Conservation (phyloP, 768 basidiomycete genomes). For the Tylopilus sp. region DNA sequence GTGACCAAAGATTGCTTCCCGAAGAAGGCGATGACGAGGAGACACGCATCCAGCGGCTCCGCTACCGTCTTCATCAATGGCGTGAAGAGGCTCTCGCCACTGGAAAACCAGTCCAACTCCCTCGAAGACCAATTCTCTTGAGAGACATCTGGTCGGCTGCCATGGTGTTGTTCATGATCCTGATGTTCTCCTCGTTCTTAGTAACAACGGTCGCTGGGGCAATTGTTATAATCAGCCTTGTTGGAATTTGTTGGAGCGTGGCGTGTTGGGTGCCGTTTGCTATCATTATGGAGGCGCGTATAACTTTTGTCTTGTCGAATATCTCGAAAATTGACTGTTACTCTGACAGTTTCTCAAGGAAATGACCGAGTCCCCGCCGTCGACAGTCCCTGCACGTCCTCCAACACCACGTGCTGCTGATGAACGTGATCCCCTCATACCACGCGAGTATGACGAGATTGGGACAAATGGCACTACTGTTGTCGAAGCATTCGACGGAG, state of each 20-base stretch:
- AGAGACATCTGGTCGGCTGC: constrained; percentile 94
- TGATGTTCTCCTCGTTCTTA: constrained; percentile 86
- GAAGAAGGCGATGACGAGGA: constrained; percentile 68
- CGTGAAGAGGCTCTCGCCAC: constrained; percentile 76
- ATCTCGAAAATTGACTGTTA: constrained; percentile 1
- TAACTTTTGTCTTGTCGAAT: constrained; percentile 38
- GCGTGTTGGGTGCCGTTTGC: constrained; percentile 98
- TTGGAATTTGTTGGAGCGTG: constrained; percentile 95
- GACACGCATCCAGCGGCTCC: constrained; percentile 66
- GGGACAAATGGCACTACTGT: constrained; percentile 40
- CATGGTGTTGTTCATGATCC: constrained; percentile 69
- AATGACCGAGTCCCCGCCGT: constrained; percentile 39
- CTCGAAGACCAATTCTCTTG: constrained; percentile 86
- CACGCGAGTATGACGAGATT: constrained; percentile 43
- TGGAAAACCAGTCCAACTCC: constrained; percentile 73
- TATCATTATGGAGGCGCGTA: constrained; percentile 89
- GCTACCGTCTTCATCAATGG: constrained; percentile 74
- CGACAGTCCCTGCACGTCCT: constrained; percentile 11
- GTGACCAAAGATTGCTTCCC: constrained; percentile 77
- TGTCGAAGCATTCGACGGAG: constrained; percentile 19
- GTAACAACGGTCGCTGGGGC: constrained; percentile 75
- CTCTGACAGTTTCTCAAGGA: constrained; percentile 66
- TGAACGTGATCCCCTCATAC: constrained; percentile 53
- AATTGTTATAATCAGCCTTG: constrained; percentile 73
- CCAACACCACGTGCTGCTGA: constrained; percentile 32